Base-by-base conservation (phyloP, 2,329 filamentous ascomycete genomes). In the Penicillium sp. region DNA sequence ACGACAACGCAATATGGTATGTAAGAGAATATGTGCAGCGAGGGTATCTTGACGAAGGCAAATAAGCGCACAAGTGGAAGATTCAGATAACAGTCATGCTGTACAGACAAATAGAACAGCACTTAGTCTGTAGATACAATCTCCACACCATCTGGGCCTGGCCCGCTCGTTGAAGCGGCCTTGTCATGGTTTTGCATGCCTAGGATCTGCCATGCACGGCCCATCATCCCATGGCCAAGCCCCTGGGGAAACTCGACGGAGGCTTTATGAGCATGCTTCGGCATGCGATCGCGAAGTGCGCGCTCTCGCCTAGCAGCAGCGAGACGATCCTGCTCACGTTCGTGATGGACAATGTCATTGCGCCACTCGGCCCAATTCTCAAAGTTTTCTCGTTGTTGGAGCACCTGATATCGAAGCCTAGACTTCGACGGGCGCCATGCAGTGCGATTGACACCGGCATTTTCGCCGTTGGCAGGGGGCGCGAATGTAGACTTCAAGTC, bases 281-380 rank as follows among this genome's bases (percentile, higher is more conserved):
- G 54, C 4, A 51, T 49, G 10, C 56, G 56, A 25, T 60, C 53
- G 25, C 58, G 55, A 15, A 60, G 41, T 20, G 56, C 42, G 7
- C 61, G 57, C 27, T 63, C 60, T 18, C 54, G 58, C 28, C 65
- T 66, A 3, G 62, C 57, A 4, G 53, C 50, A n/a, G 50, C 57
- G 23, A 67, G 41, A 5, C 63, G 54, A 25, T 67, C 62, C 28
- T 67, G 64, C 39, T 64, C 60, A 32, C 62, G 59, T 44, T 65
- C 59, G 18, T 64, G 55, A 37, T 55, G 44, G 15, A 63, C 65
- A 35, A 70, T 63, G 15, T 70, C 67, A 17, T 68, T 58, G 37
- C 62, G 62, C 68, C 67, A 70, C 52, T 69, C 65, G 11, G 63
- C 57, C 68, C 71, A 72, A 40, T 66, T 67, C 45, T 72, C 68